phyloP scores from a whole-genome alignment of 164 flowering plant genomes.

The Liriodendron chinense region DNA sequence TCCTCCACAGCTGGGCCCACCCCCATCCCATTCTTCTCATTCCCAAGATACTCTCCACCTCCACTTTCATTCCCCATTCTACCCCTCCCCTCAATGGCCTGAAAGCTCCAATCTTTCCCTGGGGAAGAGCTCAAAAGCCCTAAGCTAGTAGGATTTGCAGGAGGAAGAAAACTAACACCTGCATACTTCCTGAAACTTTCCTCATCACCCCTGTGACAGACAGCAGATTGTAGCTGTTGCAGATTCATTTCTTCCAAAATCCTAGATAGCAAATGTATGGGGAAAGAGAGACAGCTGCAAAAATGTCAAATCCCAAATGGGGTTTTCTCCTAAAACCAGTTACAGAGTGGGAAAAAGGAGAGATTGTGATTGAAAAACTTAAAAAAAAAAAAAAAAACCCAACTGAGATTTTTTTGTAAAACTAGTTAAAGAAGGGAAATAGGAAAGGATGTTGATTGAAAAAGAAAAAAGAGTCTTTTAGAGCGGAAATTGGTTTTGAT shows the following conservation, averaged over 20 bases:
- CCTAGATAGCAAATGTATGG: background rate
- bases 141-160: background rate
- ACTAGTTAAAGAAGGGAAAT: background rate
- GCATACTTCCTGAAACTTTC: conserved; percentile 7
- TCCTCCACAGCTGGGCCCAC: conserved; percentile 4
- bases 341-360: background rate
- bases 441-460: background rate
- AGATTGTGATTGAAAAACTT: background rate
- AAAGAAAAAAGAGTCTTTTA: background rate
- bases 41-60: conserved; percentile 1
- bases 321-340: background rate
- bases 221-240: conserved; percentile 8
- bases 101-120: conserved; percentile 13
- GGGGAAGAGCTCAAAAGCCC: conserved; percentile 3
- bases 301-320: background rate
- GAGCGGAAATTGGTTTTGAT: background rate
- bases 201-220: conserved; percentile 9
- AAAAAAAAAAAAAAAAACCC: no score
- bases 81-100: conserved; percentile 7
- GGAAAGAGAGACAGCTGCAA: background rate
- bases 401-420: background rate
- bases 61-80: conserved; percentile 7
- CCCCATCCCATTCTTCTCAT: conserved; percentile 8
- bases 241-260: conserved; percentile 11
- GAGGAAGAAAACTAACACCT: conserved; percentile 13